phyloP scores from a whole-genome alignment of 169 alveolate genomes.

The Cryptosporidium tyzzeri region DNA sequence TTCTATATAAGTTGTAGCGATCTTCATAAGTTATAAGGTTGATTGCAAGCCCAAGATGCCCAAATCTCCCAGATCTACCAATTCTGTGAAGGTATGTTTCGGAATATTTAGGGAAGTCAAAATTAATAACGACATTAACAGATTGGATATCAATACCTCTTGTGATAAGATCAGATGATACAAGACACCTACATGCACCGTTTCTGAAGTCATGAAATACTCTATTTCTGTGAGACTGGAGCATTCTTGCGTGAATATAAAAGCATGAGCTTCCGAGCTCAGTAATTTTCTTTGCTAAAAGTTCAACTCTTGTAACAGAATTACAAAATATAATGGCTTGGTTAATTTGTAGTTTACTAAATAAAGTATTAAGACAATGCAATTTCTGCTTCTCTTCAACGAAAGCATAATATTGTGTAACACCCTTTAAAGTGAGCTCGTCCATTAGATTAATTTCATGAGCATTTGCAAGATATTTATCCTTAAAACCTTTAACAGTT shows the following conservation, averaged over 20 bases:
- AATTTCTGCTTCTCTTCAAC: slow-evolving; percentile 97
- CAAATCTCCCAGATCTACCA: slow-evolving; percentile 98
- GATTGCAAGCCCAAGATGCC: slow-evolving; percentile 97
- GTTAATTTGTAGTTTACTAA: slow-evolving; percentile 95
- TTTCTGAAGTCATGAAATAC: slow-evolving; percentile 98
- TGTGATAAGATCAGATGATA: slow-evolving; percentile 95
- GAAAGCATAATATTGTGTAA: slow-evolving; percentile 98
- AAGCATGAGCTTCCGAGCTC: slow-evolving; percentile 98
- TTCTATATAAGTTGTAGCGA: slow-evolving; percentile 90
- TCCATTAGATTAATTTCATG: slow-evolving; percentile 98
- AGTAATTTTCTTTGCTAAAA: slow-evolving; percentile 98
- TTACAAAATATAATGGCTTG: slow-evolving; percentile 99
- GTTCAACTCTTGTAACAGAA: slow-evolving; percentile 98
- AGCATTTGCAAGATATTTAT: slow-evolving; percentile 95
- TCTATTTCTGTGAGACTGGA: slow-evolving; percentile 94
- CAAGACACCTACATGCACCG: slow-evolving; percentile 96
- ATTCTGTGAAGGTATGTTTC: slow-evolving; percentile 97
- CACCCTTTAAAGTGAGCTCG: slow-evolving; percentile 98
- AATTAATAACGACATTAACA: slow-evolving; percentile 98
- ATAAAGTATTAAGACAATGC: slow-evolving; percentile 97
- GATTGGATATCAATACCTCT: slow-evolving; percentile 98
- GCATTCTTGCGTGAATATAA: slow-evolving; percentile 98
- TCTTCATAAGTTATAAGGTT: slow-evolving; percentile 95
- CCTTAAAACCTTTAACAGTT: slow-evolving; percentile 95
- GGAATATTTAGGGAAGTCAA: slow-evolving; percentile 97